Conservation (phyloP, 1,139 yeast species). For the Yamadazyma jaroonii region DNA sequence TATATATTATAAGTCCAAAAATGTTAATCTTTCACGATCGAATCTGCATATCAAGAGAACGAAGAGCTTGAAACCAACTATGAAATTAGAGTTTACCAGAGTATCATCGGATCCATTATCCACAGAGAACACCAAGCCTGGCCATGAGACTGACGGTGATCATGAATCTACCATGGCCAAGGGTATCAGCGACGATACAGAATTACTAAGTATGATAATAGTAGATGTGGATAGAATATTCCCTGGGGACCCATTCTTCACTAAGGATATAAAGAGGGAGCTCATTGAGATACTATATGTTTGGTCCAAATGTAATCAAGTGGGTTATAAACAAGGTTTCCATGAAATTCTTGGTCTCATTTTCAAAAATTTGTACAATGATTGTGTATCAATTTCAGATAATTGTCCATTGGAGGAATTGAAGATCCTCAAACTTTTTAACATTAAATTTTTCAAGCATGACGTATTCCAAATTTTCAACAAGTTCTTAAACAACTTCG, state of each 20-base stretch:
- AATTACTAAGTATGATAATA: slow-evolving; percentile 45
- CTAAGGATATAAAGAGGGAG: slow-evolving; percentile 30
- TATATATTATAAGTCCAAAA: slow-evolving; percentile 20
- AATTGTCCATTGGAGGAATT: slow-evolving; percentile 23
- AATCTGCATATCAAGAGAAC: slow-evolving; percentile 4
- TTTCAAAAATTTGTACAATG: slow-evolving; percentile 46
- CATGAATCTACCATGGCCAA: no score
- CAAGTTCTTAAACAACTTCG: slow-evolving; percentile 37
- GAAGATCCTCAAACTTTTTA: slow-evolving; percentile 36
- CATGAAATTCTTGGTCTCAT: slow-evolving; percentile 67
- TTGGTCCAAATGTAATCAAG: slow-evolving; percentile 50
- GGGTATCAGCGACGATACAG: slow-evolving; percentile 15
- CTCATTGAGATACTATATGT: slow-evolving; percentile 53
- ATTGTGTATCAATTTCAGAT: slow-evolving; percentile 31
- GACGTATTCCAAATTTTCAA: slow-evolving; percentile 49
- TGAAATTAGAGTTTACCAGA: slow-evolving; percentile 15
- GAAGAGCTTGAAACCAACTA: slow-evolving; percentile 10
- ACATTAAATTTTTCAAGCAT: slow-evolving; percentile 36
- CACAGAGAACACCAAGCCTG: no score
- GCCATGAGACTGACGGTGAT: no score
- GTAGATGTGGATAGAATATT: slow-evolving; percentile 63
- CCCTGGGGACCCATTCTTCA: slow-evolving; percentile 57
- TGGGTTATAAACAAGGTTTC: slow-evolving; percentile 68
- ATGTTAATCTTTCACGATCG: no score
- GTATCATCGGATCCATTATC: slow-evolving; percentile 16